These are phyloP conservation scores for Zymoseptoria brevis DNA, from an alignment of 2,329 filamentous ascomycete genomes.

Conservation along the genomic window DNA sequence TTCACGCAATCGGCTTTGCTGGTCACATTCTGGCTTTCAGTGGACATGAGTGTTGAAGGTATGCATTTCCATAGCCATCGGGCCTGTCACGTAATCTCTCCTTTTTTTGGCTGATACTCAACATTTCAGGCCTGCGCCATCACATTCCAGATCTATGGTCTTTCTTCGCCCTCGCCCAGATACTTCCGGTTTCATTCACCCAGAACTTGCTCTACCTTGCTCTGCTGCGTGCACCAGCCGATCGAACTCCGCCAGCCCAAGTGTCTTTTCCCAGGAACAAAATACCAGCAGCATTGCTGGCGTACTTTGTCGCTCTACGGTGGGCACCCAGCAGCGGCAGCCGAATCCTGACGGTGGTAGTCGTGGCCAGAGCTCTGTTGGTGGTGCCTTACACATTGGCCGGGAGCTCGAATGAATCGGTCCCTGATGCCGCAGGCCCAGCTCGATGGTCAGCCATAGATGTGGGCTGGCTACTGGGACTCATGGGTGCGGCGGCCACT, in stretches of 20 bases:
- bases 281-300: constrained; percentile 3
- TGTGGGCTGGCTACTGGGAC: constrained; percentile 3
- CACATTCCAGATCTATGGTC: constrained; percentile 25
- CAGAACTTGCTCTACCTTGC: constrained; percentile 30
- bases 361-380: constrained; percentile 16
- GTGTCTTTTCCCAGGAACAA: background rate
- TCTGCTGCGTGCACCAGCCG: constrained; percentile 13
- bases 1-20: constrained; percentile 23
- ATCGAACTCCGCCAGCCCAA: background rate
- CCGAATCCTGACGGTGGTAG: constrained; percentile 20
- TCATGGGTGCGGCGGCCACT: constrained; percentile 6
- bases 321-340: background rate
- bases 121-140: constrained; percentile 15
- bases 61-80: background rate
- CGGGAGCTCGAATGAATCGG: background rate
- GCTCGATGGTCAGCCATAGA: constrained; percentile 6
- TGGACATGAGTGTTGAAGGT: constrained; percentile 27
- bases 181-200: constrained; percentile 29
- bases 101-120: background rate
- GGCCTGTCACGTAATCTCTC: background rate
- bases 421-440: background rate
- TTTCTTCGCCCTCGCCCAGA: constrained; percentile 29
- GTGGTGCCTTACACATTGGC: constrained; percentile 17
- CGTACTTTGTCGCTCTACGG: constrained; percentile 6
- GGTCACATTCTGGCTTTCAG: constrained; percentile 19